Evolutionary conservation across 2,329 filamentous ascomycete genomes (phyloP).

Genomic region (Elsinoe fawcettii): DNA sequence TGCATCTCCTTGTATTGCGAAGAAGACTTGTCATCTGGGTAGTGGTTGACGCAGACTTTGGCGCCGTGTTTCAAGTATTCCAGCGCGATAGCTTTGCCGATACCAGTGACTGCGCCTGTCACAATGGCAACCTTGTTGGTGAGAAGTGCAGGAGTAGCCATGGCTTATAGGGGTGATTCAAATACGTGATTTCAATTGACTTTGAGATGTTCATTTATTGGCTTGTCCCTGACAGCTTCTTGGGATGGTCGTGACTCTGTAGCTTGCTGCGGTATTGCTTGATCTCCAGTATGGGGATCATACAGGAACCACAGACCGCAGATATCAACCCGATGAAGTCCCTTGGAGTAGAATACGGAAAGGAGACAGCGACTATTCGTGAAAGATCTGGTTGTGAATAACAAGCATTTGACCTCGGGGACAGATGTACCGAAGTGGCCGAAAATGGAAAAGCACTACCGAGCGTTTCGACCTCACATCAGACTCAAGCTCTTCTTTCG

Average conservation of each 20-base stretch:
- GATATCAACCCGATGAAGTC: too few species aligned
- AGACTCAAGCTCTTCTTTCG: not conserved
- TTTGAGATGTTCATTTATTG: too few species aligned
- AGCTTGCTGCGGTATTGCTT: too few species aligned
- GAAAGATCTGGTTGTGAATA: not conserved
- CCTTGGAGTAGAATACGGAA: too few species aligned
- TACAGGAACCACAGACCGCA: too few species aligned
- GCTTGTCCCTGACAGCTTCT: too few species aligned
- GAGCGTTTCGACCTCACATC: not conserved
- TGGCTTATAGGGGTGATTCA: not conserved
- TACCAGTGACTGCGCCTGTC: slow-evolving; percentile 36
- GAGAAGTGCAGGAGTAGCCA: slow-evolving; percentile 18
- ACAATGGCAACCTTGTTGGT: slow-evolving; percentile 26
- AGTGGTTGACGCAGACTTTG: slow-evolving; percentile 72
- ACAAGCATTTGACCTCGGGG: not conserved
- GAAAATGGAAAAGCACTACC: slow-evolving; percentile 1
- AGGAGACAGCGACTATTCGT: not conserved
- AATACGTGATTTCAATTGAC: too few species aligned
- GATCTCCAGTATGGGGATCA: too few species aligned
- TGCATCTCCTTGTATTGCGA: slow-evolving; percentile 43
- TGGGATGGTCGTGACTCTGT: too few species aligned
- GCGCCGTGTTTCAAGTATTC: slow-evolving; percentile 72
- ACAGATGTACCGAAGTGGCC: not conserved
- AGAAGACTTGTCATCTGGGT: slow-evolving; percentile 48
- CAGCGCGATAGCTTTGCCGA: slow-evolving; percentile 76